These are phyloP conservation scores for Paxillus rubicundulus DNA, from an alignment of 768 basidiomycete species.

Conservation along the genomic window DNA sequence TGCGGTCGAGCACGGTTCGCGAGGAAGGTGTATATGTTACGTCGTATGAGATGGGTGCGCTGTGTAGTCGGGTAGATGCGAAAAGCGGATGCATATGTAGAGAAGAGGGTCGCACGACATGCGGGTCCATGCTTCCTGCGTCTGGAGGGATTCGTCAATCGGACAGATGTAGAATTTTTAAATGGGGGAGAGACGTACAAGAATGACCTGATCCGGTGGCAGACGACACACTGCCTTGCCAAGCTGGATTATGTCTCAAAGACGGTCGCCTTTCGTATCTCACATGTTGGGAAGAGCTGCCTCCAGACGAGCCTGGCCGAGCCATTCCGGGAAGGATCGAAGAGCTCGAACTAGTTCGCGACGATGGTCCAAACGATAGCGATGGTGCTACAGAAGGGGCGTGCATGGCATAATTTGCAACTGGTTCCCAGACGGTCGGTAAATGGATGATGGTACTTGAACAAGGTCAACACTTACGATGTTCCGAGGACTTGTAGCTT, in stretches of 20 bases:
- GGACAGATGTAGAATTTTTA: slow-evolving; percentile 4
- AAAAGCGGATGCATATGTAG: slow-evolving; percentile 65
- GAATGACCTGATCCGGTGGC: slow-evolving; percentile 39
- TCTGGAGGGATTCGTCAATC: slow-evolving; percentile 10
- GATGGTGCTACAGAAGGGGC: slow-evolving; percentile 33
- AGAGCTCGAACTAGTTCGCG: slow-evolving; percentile 51
- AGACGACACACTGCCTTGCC: slow-evolving; percentile 42
- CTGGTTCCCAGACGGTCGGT: slow-evolving; percentile 7
- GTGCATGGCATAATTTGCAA: slow-evolving; percentile 31
- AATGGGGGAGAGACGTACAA: slow-evolving; percentile 34
- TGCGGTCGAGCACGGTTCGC: slow-evolving; percentile 54
- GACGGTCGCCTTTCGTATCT: slow-evolving; percentile 44
- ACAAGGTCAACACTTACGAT: slow-evolving; percentile 37
- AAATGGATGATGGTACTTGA: not conserved
- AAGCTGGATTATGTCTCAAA: slow-evolving; percentile 46
- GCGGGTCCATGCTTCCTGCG: slow-evolving; percentile 23
- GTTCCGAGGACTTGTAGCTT: slow-evolving; percentile 44
- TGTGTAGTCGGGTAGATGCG: slow-evolving; percentile 52
- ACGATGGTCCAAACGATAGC: slow-evolving; percentile 39
- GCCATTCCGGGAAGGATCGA: slow-evolving; percentile 44
- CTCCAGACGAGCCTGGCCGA: slow-evolving; percentile 36
- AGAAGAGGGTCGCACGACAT: slow-evolving; percentile 29
- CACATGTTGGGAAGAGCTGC: slow-evolving; percentile 40
- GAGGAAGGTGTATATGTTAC: slow-evolving; percentile 54
- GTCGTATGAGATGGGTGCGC: slow-evolving; percentile 64